Evolutionary conservation across 768 basidiomycete species (phyloP).

Genomic region (Leccinum uliginosum): DNA sequence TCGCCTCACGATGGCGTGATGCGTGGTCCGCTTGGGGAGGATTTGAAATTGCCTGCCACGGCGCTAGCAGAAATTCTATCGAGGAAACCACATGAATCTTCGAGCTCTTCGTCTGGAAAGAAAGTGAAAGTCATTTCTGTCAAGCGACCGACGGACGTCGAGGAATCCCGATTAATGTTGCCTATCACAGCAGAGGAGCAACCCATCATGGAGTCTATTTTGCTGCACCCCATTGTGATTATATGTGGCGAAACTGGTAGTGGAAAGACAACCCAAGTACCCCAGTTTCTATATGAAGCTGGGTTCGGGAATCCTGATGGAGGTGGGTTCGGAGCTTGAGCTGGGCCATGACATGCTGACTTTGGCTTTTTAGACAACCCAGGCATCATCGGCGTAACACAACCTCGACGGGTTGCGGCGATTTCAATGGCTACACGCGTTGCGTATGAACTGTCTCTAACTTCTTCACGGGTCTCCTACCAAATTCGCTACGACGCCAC

Average conservation of each 20-base stretch:
- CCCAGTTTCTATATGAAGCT: slow-evolving; percentile 96
- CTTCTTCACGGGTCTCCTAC: slow-evolving; percentile 82
- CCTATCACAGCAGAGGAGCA: slow-evolving; percentile 95
- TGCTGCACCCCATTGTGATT: slow-evolving; percentile 75
- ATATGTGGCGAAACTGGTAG: slow-evolving; percentile 91
- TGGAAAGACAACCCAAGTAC: slow-evolving; percentile 97
- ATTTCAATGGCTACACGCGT: slow-evolving; percentile 95
- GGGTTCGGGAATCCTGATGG: slow-evolving; percentile 84
- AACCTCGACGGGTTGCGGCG: slow-evolving; percentile 95
- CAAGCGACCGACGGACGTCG: slow-evolving; percentile 62
- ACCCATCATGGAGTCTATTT: slow-evolving; percentile 85
- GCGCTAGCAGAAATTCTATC: slow-evolving; percentile 50
- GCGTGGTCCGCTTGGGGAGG: slow-evolving; percentile 79
- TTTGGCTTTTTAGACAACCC: slow-evolving; percentile 69
- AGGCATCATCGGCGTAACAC: slow-evolving; percentile 97
- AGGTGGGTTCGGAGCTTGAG: slow-evolving; percentile 44
- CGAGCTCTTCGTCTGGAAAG: slow-evolving; percentile 10
- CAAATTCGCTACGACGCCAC: slow-evolving; percentile 98
- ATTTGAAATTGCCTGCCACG: slow-evolving; percentile 61
- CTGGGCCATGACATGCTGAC: slow-evolving; percentile 1
- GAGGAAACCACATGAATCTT: slow-evolving; percentile 1
- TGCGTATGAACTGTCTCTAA: slow-evolving; percentile 84
- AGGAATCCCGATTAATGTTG: slow-evolving; percentile 71
- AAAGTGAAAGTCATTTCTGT: slow-evolving; percentile 49
- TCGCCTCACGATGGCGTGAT: slow-evolving; percentile 37